A percentile compares a stretch with the other conserved stretches of the same genome.
Conservation (phyloP, 2,329 filamentous ascomycete species). For the Ophiostoma pallidulum region DNA sequence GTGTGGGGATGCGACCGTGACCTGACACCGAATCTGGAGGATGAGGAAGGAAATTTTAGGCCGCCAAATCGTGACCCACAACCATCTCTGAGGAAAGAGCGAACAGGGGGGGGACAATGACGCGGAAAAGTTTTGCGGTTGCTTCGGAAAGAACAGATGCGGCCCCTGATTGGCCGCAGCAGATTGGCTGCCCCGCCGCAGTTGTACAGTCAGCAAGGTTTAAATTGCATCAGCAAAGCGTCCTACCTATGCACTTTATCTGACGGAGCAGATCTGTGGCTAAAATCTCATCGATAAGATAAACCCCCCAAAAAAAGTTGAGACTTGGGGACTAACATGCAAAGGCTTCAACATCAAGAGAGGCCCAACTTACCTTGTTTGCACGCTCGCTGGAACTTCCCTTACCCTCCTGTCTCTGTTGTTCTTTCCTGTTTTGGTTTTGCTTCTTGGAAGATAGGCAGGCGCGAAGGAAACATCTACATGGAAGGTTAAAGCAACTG, state of each 20-base stretch:
- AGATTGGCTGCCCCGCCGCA: background rate
- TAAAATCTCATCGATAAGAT: conserved; percentile 12
- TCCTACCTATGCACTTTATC: too few species aligned
- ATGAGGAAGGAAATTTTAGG: conserved; percentile 3
- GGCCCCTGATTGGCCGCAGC: conserved; percentile 21
- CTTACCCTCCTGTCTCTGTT: background rate
- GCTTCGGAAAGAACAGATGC: conserved; percentile 12
- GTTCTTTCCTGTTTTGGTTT: too few species aligned
- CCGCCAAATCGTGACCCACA: conserved; percentile 2
- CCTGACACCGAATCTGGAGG: conserved; percentile 10
- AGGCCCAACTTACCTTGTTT: background rate
- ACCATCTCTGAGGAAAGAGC: background rate
- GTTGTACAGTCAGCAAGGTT: background rate
- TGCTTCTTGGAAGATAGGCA: too few species aligned
- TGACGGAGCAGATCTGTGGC: too few species aligned
- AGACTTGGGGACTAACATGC: background rate
- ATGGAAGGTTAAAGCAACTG: too few species aligned
- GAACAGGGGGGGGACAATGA: too few species aligned
- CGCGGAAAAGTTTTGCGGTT: too few species aligned
- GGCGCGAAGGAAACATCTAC: too few species aligned
- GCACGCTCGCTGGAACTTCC: too few species aligned
- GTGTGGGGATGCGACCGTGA: conserved; percentile 9
- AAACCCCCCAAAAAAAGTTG: conserved; percentile 11
- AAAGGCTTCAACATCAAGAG: too few species aligned
- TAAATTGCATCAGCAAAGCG: too few species aligned